Conservation (phyloP, 192 early-diverging fungal species). For the Coemansia sp. region DNA sequence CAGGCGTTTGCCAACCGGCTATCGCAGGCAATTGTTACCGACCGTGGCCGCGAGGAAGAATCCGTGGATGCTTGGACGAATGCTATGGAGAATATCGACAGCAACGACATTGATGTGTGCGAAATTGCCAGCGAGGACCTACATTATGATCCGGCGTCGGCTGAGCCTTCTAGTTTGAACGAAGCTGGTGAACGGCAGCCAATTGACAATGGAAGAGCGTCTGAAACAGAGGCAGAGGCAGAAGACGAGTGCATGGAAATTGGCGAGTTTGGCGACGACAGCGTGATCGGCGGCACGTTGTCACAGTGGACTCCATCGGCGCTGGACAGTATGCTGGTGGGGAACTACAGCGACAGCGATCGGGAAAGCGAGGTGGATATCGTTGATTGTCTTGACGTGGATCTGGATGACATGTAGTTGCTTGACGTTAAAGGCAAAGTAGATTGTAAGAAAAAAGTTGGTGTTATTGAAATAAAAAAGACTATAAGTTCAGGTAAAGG, state of each 20-base stretch:
- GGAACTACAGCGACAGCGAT: not conserved
- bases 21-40: conserved; percentile 7
- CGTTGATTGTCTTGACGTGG: conserved; percentile 47
- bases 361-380: conserved; percentile 17
- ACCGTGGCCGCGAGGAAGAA: not conserved
- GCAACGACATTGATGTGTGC: not conserved
- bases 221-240: not conserved
- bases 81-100: not conserved
- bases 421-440: not conserved
- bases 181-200: not conserved
- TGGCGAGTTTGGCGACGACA: conserved; percentile 22
- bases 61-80: not conserved
- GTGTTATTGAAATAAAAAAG: conserved; percentile 15
- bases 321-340: not conserved
- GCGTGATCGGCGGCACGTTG: conserved; percentile 33
- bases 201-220: too few relatives aligned
- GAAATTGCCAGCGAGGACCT: not conserved
- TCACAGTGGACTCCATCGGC: conserved; percentile 40
- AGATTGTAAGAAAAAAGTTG: conserved; percentile 1
- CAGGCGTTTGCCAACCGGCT: conserved; percentile 40
- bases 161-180: not conserved
- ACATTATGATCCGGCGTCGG: too few relatives aligned
- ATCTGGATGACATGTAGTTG: conserved; percentile 38
- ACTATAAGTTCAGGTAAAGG: conserved; percentile 15
- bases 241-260: conserved; percentile 1